Conservation (phyloP, 192 early-diverging fungal genomes). For the Fimicolochytrium jonesii region DNA sequence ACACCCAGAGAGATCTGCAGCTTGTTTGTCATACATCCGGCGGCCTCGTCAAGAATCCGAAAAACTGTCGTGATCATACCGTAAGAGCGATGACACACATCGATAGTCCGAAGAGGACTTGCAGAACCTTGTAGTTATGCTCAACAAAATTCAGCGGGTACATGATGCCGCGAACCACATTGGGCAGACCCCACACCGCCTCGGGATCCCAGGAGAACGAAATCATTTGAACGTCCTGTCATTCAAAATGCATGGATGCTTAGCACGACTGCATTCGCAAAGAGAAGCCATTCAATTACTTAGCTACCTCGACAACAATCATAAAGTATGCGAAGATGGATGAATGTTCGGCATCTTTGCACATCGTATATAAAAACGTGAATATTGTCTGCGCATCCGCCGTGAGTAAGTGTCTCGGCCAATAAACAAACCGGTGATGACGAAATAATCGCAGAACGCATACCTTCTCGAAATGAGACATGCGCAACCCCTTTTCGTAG, state of each 20-base stretch:
- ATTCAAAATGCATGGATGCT: neutral
- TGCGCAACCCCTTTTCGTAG: too few species aligned
- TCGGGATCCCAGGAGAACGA: neutral
- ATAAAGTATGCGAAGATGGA: neutral
- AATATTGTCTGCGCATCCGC: neutral
- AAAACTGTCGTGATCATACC: too few species aligned
- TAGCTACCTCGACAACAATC: too few species aligned
- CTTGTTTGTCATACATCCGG: too few species aligned
- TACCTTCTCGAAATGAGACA: too few species aligned
- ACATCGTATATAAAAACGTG: neutral
- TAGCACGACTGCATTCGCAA: neutral
- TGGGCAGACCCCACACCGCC: neutral
- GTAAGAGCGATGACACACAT: neutral
- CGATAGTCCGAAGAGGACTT: neutral
- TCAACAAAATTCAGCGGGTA: constrained; percentile 1
- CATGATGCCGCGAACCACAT: neutral
- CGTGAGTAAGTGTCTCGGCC: too few species aligned
- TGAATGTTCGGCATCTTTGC: constrained; percentile 1
- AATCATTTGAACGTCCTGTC: neutral
- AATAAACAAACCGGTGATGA: too few species aligned
- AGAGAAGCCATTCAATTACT: neutral
- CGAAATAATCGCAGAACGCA: too few species aligned
- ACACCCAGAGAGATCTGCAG: too few species aligned
- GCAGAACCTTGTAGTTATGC: neutral
- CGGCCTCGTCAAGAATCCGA: too few species aligned